A percentile compares a stretch with the other conserved stretches of the same genome.
These are phyloP conservation scores for Globisporangium mamillatum DNA, from an alignment of 352 stramenopile genomes.

Conservation along the genomic window DNA sequence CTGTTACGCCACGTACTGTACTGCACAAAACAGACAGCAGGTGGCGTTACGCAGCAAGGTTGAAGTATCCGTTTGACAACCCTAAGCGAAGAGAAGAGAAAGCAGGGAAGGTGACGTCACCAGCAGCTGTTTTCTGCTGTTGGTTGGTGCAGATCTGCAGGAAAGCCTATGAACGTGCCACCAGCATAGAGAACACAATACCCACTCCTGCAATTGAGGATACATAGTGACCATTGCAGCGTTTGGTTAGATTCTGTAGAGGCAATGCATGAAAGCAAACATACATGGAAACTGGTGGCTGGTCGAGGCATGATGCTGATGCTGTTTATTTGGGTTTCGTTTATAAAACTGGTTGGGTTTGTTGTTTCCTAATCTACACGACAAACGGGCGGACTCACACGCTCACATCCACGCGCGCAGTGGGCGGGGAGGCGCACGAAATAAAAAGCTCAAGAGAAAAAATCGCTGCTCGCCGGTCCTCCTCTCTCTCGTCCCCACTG, in stretches of 20 bases:
- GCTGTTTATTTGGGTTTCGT: conserved; percentile 10
- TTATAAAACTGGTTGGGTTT: conserved; percentile 11
- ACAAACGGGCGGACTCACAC: conserved; percentile 8
- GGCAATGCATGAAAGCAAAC: neutral
- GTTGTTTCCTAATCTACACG: conserved; percentile 20
- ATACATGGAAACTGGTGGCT: neutral
- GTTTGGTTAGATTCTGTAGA: neutral
- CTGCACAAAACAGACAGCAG: no score
- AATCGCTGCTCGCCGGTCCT: neutral
- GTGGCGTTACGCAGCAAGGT: neutral
- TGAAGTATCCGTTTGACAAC: conserved; percentile 3
- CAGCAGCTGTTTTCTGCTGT: neutral
- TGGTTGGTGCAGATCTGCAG: neutral
- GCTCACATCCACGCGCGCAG: neutral
- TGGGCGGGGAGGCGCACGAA: neutral
- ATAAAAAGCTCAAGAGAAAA: conserved; percentile 14
- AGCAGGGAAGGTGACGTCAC: neutral
- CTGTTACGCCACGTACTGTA: neutral
- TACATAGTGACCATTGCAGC: no score
- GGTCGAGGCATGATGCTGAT: neutral
- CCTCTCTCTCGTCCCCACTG: neutral
- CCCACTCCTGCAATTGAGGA: no score
- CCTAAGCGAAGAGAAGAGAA: neutral
- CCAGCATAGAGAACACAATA: neutral
- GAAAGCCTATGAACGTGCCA: neutral